These are phyloP conservation scores for Knoxia roxburghii DNA, from an alignment of 257 asterid species.

Conservation along the genomic window DNA sequence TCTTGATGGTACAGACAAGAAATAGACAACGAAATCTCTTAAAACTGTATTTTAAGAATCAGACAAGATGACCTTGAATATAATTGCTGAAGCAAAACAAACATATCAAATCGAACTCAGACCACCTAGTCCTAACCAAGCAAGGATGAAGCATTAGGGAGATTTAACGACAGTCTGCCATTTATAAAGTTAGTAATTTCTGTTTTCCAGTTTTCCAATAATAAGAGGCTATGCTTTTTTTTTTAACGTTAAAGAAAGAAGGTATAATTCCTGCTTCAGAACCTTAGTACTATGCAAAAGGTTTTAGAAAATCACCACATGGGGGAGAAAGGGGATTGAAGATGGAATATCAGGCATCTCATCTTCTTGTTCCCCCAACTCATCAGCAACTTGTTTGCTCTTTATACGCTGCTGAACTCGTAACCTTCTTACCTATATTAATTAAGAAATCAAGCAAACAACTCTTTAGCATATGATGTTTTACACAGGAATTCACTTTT, in stretches of 20 bases:
- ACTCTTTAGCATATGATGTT: background rate
- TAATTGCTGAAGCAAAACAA: no score
- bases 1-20: background rate
- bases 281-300: background rate
- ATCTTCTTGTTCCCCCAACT: conserved; percentile 36
- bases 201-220: background rate
- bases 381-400: conserved; percentile 29
- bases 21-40: background rate
- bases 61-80: background rate
- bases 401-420: conserved; percentile 75
- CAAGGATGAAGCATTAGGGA: background rate
- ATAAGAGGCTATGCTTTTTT: background rate
- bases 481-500: background rate
- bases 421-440: conserved; percentile 66
- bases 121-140: background rate
- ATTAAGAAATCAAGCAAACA: background rate
- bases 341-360: conserved; percentile 95
- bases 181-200: background rate
- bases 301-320: conserved; percentile 48
- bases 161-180: background rate
- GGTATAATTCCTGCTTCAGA: background rate
- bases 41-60: background rate
- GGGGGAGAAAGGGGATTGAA: conserved; percentile 85
- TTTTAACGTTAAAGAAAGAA: background rate
- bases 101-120: background rate